Evolutionary conservation across 2,329 filamentous ascomycete genomes (phyloP).

Genomic region (Tolypocladium inflatum): DNA sequence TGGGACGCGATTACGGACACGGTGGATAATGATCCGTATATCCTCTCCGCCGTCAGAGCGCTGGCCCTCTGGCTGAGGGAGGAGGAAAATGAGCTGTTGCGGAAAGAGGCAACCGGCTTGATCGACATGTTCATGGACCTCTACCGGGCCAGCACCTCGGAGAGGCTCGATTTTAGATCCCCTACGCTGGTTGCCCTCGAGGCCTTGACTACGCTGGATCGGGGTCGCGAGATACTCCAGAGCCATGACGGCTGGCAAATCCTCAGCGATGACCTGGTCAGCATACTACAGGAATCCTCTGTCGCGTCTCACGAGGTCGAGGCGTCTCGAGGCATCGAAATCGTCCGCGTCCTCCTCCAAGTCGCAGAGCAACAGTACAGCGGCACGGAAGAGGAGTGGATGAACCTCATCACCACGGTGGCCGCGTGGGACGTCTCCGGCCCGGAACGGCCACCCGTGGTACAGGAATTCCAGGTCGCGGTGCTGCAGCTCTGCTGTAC

Average conservation of each 20-base stretch:
- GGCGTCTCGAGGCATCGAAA: constrained; percentile 40
- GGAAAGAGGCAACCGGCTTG: constrained; percentile 47
- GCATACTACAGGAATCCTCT: constrained; percentile 27
- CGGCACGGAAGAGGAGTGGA: constrained; percentile 44
- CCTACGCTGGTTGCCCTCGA: constrained; percentile 51
- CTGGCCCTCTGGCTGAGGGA: constrained; percentile 60
- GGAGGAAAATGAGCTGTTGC: constrained; percentile 51
- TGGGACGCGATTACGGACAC: constrained; percentile 48
- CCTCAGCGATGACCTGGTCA: constrained; percentile 39
- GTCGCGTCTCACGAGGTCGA: constrained; percentile 13
- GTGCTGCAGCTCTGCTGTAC: constrained; percentile 46
- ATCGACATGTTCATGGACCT: constrained; percentile 56
- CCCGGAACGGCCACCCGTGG: constrained; percentile 10
- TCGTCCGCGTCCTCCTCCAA: constrained; percentile 44
- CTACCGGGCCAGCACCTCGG: constrained; percentile 32
- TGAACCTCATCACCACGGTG: constrained; percentile 41
- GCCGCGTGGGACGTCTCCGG: constrained; percentile 37
- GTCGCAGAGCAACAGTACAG: constrained; percentile 37
- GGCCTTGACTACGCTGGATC: constrained; percentile 39
- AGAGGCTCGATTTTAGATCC: constrained; percentile 42
- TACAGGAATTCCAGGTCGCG: constrained; percentile 43
- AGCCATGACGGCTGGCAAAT: constrained; percentile 44
- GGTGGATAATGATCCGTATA: constrained; percentile 44
- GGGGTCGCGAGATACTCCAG: constrained; percentile 38
- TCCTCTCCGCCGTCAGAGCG: constrained; percentile 47